A percentile compares a stretch with the other conserved stretches of the same genome.
Conservation (phyloP, 2,329 filamentous ascomycete genomes). For the Xylariomycetidae sp. region DNA sequence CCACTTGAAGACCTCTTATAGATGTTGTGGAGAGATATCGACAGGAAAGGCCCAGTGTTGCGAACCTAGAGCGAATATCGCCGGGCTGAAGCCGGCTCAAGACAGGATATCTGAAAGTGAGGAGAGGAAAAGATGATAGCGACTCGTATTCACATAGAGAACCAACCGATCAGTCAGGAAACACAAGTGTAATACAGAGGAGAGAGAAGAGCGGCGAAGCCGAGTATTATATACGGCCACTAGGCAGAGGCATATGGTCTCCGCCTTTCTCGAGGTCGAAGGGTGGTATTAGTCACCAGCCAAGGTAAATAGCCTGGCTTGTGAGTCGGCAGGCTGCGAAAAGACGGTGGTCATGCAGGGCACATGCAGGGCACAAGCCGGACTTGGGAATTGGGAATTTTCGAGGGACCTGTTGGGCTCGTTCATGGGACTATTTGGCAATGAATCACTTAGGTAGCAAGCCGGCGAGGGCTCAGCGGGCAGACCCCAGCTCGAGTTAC, state of each 20-base stretch:
- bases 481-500: no score
- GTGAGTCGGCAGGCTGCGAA: constrained; percentile 20
- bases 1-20: constrained; percentile 2
- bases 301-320: constrained; percentile 25
- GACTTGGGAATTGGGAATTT: no score
- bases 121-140: constrained; percentile 10
- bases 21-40: no score
- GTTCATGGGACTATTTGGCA: no score
- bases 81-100: constrained; percentile 24
- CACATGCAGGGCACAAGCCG: constrained; percentile 11
- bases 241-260: constrained; percentile 26
- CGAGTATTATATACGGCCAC: constrained; percentile 21
- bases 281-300: constrained; percentile 29
- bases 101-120: constrained; percentile 7
- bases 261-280: no score
- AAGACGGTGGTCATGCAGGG: constrained; percentile 25
- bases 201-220: constrained; percentile 11
- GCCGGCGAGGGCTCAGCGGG: constrained; percentile 11
- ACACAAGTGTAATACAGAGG: constrained; percentile 14
- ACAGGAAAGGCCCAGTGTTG: no score
- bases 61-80: constrained; percentile 10
- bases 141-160: no score
- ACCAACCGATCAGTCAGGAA: constrained; percentile 17
- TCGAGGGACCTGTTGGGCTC: no score
- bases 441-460: no score